Evolutionary conservation across 306 rosid genomes (phyloP), one percentile per base, ranked within the genome.

Genomic region (Chamaecrista fasciculata): DNA sequence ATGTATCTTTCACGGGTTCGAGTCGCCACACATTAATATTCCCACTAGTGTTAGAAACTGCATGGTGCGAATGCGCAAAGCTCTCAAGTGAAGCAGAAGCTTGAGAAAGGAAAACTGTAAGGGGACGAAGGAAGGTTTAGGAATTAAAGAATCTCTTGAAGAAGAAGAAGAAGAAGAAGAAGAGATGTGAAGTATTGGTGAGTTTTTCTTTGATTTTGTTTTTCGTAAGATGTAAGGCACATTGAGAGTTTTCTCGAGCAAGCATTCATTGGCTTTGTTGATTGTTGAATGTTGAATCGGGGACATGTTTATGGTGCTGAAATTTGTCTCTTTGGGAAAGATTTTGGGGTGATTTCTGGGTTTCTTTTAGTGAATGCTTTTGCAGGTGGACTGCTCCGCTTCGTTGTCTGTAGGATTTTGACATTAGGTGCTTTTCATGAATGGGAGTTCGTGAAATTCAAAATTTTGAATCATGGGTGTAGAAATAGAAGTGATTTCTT

Each of bases 201-300:
- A 66, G 78, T 2, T 58, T 73, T 73, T 72, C 71, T 59, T 69
- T 51, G n/a, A n/a, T n/a, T n/a, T n/a, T n/a, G n/a, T n/a, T n/a
- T n/a, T n/a, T n/a, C n/a, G 70, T 65, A 64, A 70, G 59, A 39
- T 31, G 57, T 39, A 47, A 62, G 80, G 84, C 75, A 80, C 48
- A 77, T 47, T 28, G 43, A 61, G n/a, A 59, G 36, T 10, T 2
- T 60, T 18, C 3, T 59, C 25, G 8, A 19, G 18, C 14, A 43
- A 9, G 61, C 33, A 28, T 28, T 28, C 79, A 31, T 53, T 58
- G 66, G 43, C 47, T 23, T n/a, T 60, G 58, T 6, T 47, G 15
- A 0, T 4, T 37, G 2, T 5, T 37, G 43, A 0, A 10, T 37
- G 43, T 37, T 37, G 43, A 37, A 37, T 37, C 43, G 10, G 4